These are phyloP conservation scores for Herpetomonas muscarum DNA, from an alignment of 208 protist genomes.

Conservation along the genomic window DNA sequence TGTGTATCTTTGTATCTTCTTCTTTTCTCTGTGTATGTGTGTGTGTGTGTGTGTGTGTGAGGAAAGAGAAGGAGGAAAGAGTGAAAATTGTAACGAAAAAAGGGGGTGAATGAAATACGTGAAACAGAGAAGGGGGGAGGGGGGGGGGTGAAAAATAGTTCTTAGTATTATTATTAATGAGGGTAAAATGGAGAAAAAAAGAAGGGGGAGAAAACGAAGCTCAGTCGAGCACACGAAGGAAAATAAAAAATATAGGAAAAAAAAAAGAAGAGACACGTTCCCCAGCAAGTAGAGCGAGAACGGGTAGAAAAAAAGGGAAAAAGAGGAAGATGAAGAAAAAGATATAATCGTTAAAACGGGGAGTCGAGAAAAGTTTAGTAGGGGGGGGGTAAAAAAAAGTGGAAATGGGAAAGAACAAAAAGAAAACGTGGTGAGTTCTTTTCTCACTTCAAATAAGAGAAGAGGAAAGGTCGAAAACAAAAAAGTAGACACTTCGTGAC, in stretches of 20 bases:
- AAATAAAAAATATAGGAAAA: background rate
- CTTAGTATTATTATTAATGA: background rate
- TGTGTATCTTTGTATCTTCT: background rate
- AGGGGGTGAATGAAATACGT: background rate
- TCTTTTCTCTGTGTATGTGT: background rate
- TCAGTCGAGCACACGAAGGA: background rate
- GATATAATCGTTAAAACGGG: no score
- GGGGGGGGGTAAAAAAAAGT: background rate
- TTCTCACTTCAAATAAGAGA: conserved; percentile 5
- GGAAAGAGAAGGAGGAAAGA: background rate
- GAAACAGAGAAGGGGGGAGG: background rate
- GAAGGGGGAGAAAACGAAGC: background rate
- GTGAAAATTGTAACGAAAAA: background rate
- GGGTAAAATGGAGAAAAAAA: conserved; percentile 4
- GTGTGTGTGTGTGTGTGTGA: background rate
- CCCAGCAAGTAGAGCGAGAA: background rate
- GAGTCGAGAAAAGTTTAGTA: no score
- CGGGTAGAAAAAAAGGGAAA: conserved; percentile 7
- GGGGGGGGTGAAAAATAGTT: background rate
- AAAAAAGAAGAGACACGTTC: conserved; percentile 2
- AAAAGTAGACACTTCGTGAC: background rate
- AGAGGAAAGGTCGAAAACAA: background rate
- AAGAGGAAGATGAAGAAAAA: no score
- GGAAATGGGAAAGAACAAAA: conserved; percentile 1
- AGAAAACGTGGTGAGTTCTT: background rate